Base-by-base conservation (phyloP, 2,329 filamentous ascomycete genomes). In the Trichoderma pleuroti region DNA sequence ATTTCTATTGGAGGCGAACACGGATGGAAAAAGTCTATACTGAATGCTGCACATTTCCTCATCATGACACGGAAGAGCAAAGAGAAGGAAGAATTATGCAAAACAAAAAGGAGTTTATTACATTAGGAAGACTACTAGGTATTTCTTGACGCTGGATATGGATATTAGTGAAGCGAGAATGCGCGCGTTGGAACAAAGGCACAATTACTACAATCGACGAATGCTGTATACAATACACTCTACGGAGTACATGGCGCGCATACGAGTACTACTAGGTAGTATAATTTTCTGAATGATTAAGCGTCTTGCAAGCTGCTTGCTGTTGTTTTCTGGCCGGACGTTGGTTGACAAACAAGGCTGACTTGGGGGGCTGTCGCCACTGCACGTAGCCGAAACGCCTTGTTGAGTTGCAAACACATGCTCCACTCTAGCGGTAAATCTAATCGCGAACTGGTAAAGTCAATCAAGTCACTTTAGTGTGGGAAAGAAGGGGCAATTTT, bases 241-340 rank as follows among this genome's bases (percentile, higher is more conserved):
- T 68, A 16, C n/a, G n/a, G n/a, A n/a, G n/a, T n/a, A n/a, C 36
- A 68, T 59, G 16, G 65, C 65, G 65, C 65, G 12, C n/a, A 60
- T 60, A 21, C 26, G n/a, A n/a, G n/a, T n/a, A n/a, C n/a, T n/a
- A n/a, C n/a, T n/a, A n/a, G n/a, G n/a, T 16, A 59, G 52, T 11
- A 68, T 60, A 59, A 68, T 68, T 60, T 60, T 46, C 65, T 26
- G 36, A 68, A 59, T 60, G 39, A 59, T 46, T 4, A 60, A 24
- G 32, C 24, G 21, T 8, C 36, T 26, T 49, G n/a, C 34, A 11
- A 26, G 2, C 12, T 42, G n/a, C 18, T 39, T 28, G 21, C 24
- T 62, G 4, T 39, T 26, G n/a, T 12, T 16, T 30, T 18, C 18
- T 42, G 5, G 14, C 12, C 11, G 5, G 14, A 26, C 26, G 16